These are phyloP conservation scores for Leccinum truebloodii DNA, from an alignment of 768 basidiomycete genomes.

Conservation along the genomic window DNA sequence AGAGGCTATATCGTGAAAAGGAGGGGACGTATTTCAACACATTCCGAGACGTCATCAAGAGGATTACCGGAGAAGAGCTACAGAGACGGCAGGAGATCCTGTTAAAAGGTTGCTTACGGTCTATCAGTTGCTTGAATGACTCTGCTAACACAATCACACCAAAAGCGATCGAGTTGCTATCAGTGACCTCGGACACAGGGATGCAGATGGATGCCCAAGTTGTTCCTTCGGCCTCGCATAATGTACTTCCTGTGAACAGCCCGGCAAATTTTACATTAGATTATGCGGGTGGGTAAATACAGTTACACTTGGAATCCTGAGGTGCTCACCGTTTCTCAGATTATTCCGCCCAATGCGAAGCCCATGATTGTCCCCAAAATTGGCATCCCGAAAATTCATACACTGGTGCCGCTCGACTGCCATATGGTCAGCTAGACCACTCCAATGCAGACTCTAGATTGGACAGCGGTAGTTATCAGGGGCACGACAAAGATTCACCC, in stretches of 20 bases:
- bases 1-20: conserved; percentile 26
- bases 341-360: not conserved
- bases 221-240: not conserved
- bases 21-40: conserved; percentile 17
- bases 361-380: not conserved
- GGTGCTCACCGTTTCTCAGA: conserved; percentile 9
- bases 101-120: conserved; percentile 19
- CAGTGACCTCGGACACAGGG: not conserved
- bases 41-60: conserved; percentile 19
- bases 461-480: not conserved
- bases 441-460: not conserved
- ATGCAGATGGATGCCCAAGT: not conserved
- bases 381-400: not conserved
- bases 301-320: not conserved
- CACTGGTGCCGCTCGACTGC: not conserved
- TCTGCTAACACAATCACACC: conserved; percentile 1
- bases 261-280: not conserved
- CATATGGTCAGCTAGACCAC: not conserved
- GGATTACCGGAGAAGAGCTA: conserved; percentile 19
- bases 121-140: too few relatives aligned
- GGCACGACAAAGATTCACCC: not conserved
- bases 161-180: conserved; percentile 12
- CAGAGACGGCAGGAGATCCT: conserved; percentile 24
- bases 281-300: conserved; percentile 3
- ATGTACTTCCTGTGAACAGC: not conserved